Percentiles rank a stretch among this genome's conserved stretches.
Conservation (phyloP, 495 filamentous ascomycete species). For the Letharia columbiana region DNA sequence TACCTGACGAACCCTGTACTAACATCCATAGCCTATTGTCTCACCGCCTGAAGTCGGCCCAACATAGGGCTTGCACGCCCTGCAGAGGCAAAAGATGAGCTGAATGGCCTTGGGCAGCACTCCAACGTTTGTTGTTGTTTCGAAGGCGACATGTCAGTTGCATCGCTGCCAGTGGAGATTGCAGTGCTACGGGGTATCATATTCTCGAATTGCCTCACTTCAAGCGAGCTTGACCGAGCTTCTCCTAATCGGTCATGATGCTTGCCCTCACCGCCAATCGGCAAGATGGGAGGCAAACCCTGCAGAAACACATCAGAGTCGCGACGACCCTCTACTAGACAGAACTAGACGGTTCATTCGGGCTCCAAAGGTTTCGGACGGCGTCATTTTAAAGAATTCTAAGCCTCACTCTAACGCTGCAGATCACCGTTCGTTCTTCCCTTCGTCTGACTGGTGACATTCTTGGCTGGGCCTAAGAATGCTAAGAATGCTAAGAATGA, state of each 20-base stretch:
- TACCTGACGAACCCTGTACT: background rate
- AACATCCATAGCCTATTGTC: slow-evolving; percentile 10
- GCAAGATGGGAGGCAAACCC: slow-evolving; percentile 11
- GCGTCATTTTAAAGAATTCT: background rate
- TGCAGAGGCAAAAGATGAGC: background rate
- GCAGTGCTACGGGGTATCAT: background rate
- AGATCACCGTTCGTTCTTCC: slow-evolving; percentile 11
- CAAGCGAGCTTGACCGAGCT: background rate
- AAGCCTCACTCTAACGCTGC: slow-evolving; percentile 2
- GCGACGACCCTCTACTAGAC: background rate
- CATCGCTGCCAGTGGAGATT: background rate
- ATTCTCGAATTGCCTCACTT: background rate
- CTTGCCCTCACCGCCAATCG: slow-evolving; percentile 4
- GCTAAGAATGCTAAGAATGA: background rate
- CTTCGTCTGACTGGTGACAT: background rate
- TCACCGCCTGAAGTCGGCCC: slow-evolving; percentile 14
- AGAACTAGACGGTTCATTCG: background rate
- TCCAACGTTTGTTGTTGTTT: no score
- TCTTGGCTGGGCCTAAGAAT: background rate
- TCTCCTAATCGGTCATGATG: background rate
- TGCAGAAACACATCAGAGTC: background rate
- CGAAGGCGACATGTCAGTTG: background rate
- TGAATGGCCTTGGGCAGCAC: background rate
- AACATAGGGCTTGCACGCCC: background rate
- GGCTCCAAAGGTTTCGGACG: slow-evolving; percentile 9